phyloP scores from a whole-genome alignment of 805 yeast genomes.

The Zygosaccharomyces kombuchaensis region DNA sequence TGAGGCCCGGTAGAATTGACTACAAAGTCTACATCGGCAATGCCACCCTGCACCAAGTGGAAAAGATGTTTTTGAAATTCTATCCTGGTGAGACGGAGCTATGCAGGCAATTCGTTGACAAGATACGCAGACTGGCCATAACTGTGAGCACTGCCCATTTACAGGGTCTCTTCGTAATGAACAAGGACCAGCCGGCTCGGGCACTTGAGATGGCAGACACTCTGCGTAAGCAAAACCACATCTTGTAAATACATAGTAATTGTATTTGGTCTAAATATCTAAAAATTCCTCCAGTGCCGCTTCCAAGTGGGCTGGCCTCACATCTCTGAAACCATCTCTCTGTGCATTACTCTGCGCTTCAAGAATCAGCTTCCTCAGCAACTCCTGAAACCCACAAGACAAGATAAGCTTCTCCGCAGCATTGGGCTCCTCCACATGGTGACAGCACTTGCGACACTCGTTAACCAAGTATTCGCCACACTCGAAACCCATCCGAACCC shows the following conservation, averaged over 20 bases:
- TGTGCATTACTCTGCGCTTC: conserved; percentile 40
- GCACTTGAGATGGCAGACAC: conserved; percentile 63
- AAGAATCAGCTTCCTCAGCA: conserved; percentile 27
- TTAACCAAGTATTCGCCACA: conserved; percentile 6
- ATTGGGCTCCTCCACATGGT: conserved; percentile 9
- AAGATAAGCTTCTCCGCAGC: conserved; percentile 14
- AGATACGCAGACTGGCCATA: conserved; percentile 40
- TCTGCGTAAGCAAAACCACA: conserved; percentile 34
- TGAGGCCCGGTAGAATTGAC: conserved; percentile 94
- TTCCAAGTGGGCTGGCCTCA: conserved; percentile 41
- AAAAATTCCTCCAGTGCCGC: conserved; percentile 31
- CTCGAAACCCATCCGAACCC: conserved; percentile 1
- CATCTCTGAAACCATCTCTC: conserved; percentile 41
- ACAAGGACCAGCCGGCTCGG: conserved; percentile 72
- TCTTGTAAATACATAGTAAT: conserved; percentile 20
- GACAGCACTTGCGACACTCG: conserved; percentile 9
- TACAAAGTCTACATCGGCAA: conserved; percentile 76
- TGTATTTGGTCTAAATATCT: conserved; percentile 1
- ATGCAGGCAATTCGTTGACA: conserved; percentile 44
- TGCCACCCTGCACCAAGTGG: conserved; percentile 79
- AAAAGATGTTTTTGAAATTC: conserved; percentile 81
- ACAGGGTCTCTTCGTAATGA: conserved; percentile 92
- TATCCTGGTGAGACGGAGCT: conserved; percentile 62
- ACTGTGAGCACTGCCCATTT: conserved; percentile 87
- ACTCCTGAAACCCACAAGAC: conserved; percentile 16